phyloP scores from a whole-genome alignment of 164 flowering plant genomes.

The Nelumbo lutea region DNA sequence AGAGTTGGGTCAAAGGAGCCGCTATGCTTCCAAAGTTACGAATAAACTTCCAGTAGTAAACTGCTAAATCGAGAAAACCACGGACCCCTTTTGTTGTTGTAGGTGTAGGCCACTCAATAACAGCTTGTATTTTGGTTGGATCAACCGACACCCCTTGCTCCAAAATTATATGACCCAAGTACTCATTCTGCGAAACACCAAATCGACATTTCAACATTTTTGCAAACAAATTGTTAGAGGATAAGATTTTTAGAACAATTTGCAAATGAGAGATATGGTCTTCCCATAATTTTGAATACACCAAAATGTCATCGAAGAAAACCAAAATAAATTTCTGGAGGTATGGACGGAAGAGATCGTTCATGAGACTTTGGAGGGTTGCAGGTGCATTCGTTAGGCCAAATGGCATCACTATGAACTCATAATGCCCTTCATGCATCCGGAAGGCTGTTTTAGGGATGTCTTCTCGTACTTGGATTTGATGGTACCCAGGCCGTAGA shows the following conservation, averaged over 20 bases:
- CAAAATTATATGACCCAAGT: not conserved
- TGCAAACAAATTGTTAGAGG: not conserved
- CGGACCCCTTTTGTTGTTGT: no score
- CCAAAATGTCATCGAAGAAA: not conserved
- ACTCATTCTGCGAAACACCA: not conserved
- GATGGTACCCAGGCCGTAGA: not conserved
- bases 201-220: slow-evolving; percentile 4
- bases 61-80: no score
- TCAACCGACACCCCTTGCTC: slow-evolving; percentile 4
- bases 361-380: slow-evolving; percentile 6
- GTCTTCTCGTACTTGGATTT: not conserved
- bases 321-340: no score
- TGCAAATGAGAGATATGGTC: slow-evolving; percentile 8
- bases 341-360: not conserved
- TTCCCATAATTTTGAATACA: slow-evolving; percentile 5
- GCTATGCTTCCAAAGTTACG: slow-evolving; percentile 1
- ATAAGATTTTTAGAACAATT: not conserved
- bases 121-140: not conserved
- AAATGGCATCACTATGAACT: no score
- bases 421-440: not conserved
- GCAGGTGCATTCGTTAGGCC: not conserved
- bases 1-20: slow-evolving; percentile 4
- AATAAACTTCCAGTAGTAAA: not conserved
- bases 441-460: slow-evolving; percentile 7
- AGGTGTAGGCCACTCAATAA: no score